A percentile compares a stretch with the other conserved stretches of the same genome.
These are phyloP conservation scores for Amaranthus hypochondriacus DNA, from an alignment of 148 eudicot species.

Conservation along the genomic window DNA sequence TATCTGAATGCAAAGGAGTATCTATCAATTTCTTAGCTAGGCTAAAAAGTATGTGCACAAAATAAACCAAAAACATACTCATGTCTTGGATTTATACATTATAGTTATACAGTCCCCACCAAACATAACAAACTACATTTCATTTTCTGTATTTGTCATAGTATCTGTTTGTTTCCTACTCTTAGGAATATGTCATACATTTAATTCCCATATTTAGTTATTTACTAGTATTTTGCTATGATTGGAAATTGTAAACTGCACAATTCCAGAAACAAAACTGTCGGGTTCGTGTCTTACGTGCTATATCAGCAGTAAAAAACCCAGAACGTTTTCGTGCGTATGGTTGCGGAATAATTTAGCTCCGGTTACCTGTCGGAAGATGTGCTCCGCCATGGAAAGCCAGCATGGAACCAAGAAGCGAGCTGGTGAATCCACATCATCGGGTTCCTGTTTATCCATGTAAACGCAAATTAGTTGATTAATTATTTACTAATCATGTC, in stretches of 20 bases:
- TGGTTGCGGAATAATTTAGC: background rate
- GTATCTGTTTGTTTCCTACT: constrained; percentile 11
- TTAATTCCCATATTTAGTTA: constrained; percentile 11
- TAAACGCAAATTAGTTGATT: constrained; percentile 3
- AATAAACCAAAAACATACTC: constrained; percentile 6
- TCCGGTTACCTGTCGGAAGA: constrained; percentile 16
- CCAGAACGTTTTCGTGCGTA: background rate
- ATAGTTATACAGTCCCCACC: constrained; percentile 14
- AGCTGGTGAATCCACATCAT: constrained; percentile 25
- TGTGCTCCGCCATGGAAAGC: constrained; percentile 4
- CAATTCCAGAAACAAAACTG: too few relatives aligned
- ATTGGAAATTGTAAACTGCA: too few relatives aligned
- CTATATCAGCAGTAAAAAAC: background rate
- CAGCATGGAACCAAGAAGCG: constrained; percentile 12
- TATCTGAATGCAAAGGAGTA: too few relatives aligned
- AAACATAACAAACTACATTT: constrained; percentile 8
- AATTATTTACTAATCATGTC: background rate
- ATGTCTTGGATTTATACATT: background rate
- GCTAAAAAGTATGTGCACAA: constrained; percentile 3
- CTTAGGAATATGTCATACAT: constrained; percentile 1
- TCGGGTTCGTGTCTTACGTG: too few relatives aligned
- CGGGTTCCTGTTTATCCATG: constrained; percentile 34
- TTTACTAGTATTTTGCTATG: background rate
- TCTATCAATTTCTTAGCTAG: too few relatives aligned
- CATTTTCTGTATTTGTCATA: constrained; percentile 15